A percentile compares a stretch with the other conserved stretches of the same genome.
Evolutionary conservation across 179 eudicot genomes (phyloP).

Genomic region (Beta lomatogona): DNA sequence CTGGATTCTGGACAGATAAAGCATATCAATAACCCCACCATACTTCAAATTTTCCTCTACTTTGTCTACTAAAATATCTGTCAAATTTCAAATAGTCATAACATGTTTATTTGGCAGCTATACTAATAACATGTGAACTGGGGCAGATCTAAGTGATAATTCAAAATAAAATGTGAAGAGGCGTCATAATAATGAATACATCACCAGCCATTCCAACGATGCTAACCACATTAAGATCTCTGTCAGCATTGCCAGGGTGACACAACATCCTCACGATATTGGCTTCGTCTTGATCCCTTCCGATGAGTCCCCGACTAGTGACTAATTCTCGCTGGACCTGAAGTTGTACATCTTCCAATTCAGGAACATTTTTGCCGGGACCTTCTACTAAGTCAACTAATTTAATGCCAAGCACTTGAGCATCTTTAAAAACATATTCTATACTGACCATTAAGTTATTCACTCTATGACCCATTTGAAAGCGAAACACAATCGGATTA

Average conservation of each 20-base stretch:
- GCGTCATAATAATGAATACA: background rate
- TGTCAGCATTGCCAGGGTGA: background rate
- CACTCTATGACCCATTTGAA: constrained; percentile 17
- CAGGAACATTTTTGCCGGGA: background rate
- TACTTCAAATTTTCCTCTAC: background rate
- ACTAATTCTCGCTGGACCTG: constrained; percentile 13
- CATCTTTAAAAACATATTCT: constrained; percentile 17
- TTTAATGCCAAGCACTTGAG: constrained; percentile 19
- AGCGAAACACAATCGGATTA: constrained; percentile 15
- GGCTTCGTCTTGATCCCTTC: constrained; percentile 30
- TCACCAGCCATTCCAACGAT: constrained; percentile 41
- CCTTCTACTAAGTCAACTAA: constrained; percentile 13
- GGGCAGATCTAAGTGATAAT: background rate
- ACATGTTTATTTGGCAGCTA: background rate
- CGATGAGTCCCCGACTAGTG: constrained; percentile 17
- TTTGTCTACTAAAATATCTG: background rate
- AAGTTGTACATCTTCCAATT: background rate
- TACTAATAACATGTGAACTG: background rate
- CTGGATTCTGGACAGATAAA: background rate
- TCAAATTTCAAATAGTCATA: background rate
- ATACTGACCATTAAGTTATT: background rate
- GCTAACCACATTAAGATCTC: constrained; percentile 18
- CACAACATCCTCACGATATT: constrained; percentile 16
- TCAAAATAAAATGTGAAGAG: background rate
- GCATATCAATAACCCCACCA: background rate